Conservation (phyloP, 805 yeast species). For the Cyberlindnera maclurae region DNA sequence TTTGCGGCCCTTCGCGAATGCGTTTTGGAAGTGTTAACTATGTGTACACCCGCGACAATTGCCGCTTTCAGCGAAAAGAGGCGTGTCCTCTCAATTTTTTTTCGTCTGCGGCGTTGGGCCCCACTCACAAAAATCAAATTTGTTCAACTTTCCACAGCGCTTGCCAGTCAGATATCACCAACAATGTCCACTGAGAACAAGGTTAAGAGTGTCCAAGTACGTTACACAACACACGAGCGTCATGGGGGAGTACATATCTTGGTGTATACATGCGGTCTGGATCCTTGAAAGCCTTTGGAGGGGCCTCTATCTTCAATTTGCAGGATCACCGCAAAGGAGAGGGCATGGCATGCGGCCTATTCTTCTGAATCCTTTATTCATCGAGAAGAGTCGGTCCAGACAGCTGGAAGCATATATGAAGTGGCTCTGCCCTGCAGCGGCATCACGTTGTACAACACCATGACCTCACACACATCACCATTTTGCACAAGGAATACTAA, state of each 20-base stretch:
- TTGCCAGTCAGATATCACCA: slow-evolving; percentile 20
- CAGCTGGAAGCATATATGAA: too few species aligned
- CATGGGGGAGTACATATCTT: too few species aligned
- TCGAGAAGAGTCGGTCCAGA: too few species aligned
- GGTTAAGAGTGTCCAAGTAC: slow-evolving; percentile 82
- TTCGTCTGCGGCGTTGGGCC: slow-evolving; percentile 4
- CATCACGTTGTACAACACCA: background rate
- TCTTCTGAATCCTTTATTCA: too few species aligned
- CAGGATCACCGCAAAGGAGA: too few species aligned
- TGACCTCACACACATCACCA: background rate
- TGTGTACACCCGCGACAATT: slow-evolving; percentile 6
- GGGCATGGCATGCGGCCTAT: too few species aligned
- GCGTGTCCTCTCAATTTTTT: slow-evolving; percentile 6
- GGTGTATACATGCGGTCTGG: background rate
- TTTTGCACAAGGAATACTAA: slow-evolving; percentile 14
- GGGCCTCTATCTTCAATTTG: background rate
- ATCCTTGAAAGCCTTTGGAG: background rate
- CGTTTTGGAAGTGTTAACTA: slow-evolving; percentile 1
- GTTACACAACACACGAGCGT: slow-evolving; percentile 25
- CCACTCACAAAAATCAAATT: slow-evolving; percentile 18
- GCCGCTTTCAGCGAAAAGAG: slow-evolving; percentile 9
- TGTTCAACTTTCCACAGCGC: slow-evolving; percentile 12
- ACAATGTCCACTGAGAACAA: slow-evolving; percentile 49
- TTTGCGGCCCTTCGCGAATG: background rate
- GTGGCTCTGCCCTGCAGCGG: too few species aligned